Percentiles rank a stretch among this genome's conserved stretches.
phyloP scores from a whole-genome alignment of 2,329 filamentous ascomycete genomes.

The Berkeleyomyces basicola region DNA sequence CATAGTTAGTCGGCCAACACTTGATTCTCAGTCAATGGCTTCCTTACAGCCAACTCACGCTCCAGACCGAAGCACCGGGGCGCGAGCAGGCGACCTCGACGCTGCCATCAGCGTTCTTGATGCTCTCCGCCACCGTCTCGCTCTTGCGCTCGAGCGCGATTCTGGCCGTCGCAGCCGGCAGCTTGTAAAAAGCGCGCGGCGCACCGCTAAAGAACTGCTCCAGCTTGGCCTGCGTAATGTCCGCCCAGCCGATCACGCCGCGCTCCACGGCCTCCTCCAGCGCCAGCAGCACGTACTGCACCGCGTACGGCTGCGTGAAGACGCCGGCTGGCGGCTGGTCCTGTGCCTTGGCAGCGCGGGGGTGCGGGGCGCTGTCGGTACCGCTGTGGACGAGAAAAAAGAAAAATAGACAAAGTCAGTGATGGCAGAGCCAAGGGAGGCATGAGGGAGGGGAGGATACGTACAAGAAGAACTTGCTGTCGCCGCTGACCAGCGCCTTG shows the following conservation, averaged over 20 bases:
- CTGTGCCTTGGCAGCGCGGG: slow-evolving; percentile 38
- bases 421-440: background rate
- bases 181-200: slow-evolving; percentile 38
- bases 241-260: slow-evolving; percentile 32
- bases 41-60: slow-evolving; percentile 22
- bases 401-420: background rate
- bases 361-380: slow-evolving; percentile 50
- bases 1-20: no score
- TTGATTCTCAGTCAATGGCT: background rate
- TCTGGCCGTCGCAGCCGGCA: slow-evolving; percentile 19
- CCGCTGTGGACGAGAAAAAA: slow-evolving; percentile 20
- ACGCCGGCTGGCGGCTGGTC: slow-evolving; percentile 53
- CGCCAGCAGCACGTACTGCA: slow-evolving; percentile 43
- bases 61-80: slow-evolving; percentile 26
- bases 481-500: slow-evolving; percentile 40
- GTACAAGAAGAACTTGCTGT: slow-evolving; percentile 57
- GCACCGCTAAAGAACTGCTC: slow-evolving; percentile 36
- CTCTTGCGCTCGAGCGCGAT: slow-evolving; percentile 27
- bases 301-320: slow-evolving; percentile 59
- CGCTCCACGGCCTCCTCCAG: slow-evolving; percentile 44
- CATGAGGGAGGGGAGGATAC: slow-evolving; percentile 13
- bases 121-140: slow-evolving; percentile 25
- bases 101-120: slow-evolving; percentile 23
- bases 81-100: slow-evolving; percentile 30
- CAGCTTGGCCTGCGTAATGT: slow-evolving; percentile 38